Percentiles rank a stretch among this genome's conserved stretches.
phyloP scores from a whole-genome alignment of 768 basidiomycete genomes.

The Gymnopilus junonius region DNA sequence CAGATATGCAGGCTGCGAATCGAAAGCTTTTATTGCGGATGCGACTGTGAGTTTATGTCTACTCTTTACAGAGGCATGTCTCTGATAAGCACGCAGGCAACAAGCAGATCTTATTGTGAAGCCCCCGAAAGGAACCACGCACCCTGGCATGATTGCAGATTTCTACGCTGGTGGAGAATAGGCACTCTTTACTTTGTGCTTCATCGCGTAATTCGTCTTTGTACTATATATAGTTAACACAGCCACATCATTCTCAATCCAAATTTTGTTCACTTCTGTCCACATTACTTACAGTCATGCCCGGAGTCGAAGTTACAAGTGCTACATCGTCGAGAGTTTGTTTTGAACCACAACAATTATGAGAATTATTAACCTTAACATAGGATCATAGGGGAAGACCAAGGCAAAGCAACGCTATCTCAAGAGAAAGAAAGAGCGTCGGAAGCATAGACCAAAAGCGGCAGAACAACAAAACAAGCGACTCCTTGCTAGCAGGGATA shows the following conservation, averaged over 20 bases:
- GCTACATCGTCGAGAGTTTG: constrained; percentile 12
- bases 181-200: neutral
- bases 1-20: constrained; percentile 73
- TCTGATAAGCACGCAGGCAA: constrained; percentile 50
- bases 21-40: constrained; percentile 82
- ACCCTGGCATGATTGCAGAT: constrained; percentile 2
- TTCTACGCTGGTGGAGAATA: constrained; percentile 12
- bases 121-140: constrained; percentile 49
- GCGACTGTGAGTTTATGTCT: constrained; percentile 65
- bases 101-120: constrained; percentile 82
- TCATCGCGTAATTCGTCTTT: neutral
- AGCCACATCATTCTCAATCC: neutral
- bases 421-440: constrained; percentile 35
- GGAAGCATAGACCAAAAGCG: constrained; percentile 25
- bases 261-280: neutral
- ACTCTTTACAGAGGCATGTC: neutral
- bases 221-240: neutral
- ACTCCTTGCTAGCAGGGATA: constrained; percentile 4
- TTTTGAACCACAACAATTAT: neutral
- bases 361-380: constrained; percentile 15
- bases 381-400: constrained; percentile 29
- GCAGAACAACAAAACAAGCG: constrained; percentile 3
- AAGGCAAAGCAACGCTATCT: constrained; percentile 35
- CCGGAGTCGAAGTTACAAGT: neutral
- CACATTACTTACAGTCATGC: neutral